These are phyloP conservation scores for Taxillus chinensis DNA, from an alignment of 164 flowering plant species.

Conservation along the genomic window DNA sequence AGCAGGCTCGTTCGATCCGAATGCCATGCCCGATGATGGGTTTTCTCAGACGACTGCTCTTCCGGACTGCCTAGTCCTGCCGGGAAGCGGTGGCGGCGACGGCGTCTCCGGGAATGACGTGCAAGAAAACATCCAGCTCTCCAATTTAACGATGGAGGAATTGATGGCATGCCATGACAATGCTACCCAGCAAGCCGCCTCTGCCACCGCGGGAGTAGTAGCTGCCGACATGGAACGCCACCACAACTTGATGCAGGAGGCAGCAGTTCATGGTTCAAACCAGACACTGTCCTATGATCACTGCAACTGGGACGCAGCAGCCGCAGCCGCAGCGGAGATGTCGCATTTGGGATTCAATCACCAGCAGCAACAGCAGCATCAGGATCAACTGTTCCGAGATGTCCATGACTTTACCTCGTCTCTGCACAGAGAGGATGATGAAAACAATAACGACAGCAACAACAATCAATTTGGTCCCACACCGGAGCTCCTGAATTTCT, in stretches of 20 bases:
- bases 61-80: constrained; percentile 6
- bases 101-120: constrained; percentile 13
- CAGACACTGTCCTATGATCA: constrained; percentile 13
- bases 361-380: constrained; percentile 10
- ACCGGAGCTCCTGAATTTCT: constrained; percentile 49
- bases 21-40: constrained; percentile 11
- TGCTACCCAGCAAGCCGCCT: neutral
- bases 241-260: constrained; percentile 21
- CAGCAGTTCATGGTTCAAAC: constrained; percentile 16
- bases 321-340: constrained; percentile 12
- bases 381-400: constrained; percentile 17
- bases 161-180: constrained; percentile 17
- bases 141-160: constrained; percentile 18
- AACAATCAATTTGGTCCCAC: constrained; percentile 13
- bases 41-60: constrained; percentile 2
- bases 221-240: constrained; percentile 1
- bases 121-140: constrained; percentile 19
- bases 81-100: neutral
- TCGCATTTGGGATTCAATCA: constrained; percentile 14
- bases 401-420: neutral
- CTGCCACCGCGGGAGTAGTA: constrained; percentile 9
- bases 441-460: no score
- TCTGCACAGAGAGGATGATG: no score
- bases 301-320: constrained; percentile 22
- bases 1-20: constrained; percentile 31